Conservation (phyloP, 352 stramenopile genomes). For the Pilasporangium apinafurcum region DNA sequence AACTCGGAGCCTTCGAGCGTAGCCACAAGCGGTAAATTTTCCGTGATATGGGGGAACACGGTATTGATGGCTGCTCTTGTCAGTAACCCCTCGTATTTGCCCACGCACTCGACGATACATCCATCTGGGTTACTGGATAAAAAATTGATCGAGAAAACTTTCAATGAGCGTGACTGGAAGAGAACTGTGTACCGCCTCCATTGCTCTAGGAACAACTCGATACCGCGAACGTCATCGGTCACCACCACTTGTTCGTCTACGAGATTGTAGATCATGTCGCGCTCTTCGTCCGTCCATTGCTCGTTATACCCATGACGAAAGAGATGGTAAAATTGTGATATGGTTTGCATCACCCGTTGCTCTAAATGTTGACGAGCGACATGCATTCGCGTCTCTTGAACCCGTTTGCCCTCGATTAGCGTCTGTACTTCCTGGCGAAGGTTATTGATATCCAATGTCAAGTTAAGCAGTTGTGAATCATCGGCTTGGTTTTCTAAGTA, state of each 20-base stretch:
- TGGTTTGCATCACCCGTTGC: slow-evolving; percentile 3
- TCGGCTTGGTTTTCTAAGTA: no score
- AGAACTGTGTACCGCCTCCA: slow-evolving; percentile 10
- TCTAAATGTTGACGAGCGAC: slow-evolving; percentile 4
- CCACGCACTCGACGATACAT: slow-evolving; percentile 6
- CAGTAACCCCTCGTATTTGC: slow-evolving; percentile 1
- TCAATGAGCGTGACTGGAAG: slow-evolving; percentile 6
- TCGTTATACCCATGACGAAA: slow-evolving; percentile 4
- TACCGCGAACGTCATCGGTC: no score
- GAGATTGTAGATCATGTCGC: slow-evolving; percentile 1
- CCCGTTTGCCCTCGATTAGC: neutral
- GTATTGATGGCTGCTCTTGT: slow-evolving; percentile 1
- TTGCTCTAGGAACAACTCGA: slow-evolving; percentile 8
- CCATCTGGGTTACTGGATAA: neutral
- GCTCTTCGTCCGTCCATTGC: neutral
- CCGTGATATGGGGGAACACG: slow-evolving; percentile 4
- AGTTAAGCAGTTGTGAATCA: slow-evolving; percentile 12
- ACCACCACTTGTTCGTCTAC: no score
- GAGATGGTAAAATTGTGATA: slow-evolving; percentile 7
- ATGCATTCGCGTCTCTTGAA: slow-evolving; percentile 6
- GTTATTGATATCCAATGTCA: slow-evolving; percentile 25
- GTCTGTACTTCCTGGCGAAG: slow-evolving; percentile 25
- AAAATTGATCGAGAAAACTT: neutral
- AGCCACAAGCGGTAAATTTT: slow-evolving; percentile 1
- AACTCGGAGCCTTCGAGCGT: neutral